Conservation (phyloP, 73 alveolate species). For the Stentor roeselii region DNA sequence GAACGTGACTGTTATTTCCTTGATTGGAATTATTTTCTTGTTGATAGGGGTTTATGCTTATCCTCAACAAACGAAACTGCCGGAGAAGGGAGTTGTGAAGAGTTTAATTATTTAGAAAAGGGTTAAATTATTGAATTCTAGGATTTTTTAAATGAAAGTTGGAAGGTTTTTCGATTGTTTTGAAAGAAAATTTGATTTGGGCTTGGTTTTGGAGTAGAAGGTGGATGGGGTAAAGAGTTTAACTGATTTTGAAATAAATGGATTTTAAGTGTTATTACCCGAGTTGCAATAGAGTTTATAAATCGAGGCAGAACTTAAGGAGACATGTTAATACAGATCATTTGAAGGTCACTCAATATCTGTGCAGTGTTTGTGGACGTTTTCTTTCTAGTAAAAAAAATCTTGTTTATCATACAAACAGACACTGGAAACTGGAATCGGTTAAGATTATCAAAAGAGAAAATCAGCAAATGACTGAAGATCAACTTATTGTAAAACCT, state of each 20-base stretch:
- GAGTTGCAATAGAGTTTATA: background rate
- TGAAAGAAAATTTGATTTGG: background rate
- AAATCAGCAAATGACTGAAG: too few species aligned
- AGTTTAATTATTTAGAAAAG: too few species aligned
- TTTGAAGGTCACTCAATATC: background rate
- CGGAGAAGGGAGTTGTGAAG: background rate
- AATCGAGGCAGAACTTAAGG: background rate
- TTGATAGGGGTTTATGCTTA: background rate
- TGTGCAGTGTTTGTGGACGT: background rate
- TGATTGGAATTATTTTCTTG: background rate
- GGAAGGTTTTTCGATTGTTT: background rate
- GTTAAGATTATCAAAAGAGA: too few species aligned
- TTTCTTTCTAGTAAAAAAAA: background rate
- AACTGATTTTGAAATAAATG: background rate
- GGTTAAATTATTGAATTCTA: too few species aligned
- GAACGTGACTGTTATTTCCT: background rate
- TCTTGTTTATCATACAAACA: background rate
- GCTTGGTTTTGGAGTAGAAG: background rate
- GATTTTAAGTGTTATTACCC: background rate
- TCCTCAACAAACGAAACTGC: background rate
- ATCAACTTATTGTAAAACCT: too few species aligned
- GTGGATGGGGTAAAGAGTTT: background rate
- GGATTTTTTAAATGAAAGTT: background rate
- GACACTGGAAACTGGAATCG: too few species aligned
- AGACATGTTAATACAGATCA: slow-evolving; percentile 17